Conservation (phyloP, 352 stramenopile genomes). For the Phytophthora meadii region DNA sequence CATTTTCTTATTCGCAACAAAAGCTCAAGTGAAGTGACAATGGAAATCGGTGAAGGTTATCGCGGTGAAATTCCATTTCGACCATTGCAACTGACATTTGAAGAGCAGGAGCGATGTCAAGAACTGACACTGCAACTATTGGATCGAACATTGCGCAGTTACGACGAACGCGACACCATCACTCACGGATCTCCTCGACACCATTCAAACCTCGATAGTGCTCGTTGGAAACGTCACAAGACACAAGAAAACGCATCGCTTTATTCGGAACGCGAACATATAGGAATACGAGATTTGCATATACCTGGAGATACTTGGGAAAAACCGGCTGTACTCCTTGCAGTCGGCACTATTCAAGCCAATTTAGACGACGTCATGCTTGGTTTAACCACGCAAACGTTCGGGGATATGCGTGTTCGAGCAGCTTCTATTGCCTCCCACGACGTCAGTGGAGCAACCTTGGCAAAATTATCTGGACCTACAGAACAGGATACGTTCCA, state of each 20-base stretch:
- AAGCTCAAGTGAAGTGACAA: too few relatives aligned
- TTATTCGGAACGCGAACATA: conserved; percentile 37
- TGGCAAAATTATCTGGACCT: conserved; percentile 42
- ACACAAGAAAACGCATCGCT: conserved; percentile 39
- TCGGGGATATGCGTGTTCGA: conserved; percentile 34
- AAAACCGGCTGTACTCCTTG: conserved; percentile 39
- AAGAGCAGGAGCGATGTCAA: conserved; percentile 46
- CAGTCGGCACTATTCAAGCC: conserved; percentile 39
- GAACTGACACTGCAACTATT: conserved; percentile 45
- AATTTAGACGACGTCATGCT: conserved; percentile 57
- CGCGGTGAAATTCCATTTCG: conserved; percentile 30
- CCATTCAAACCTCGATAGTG: conserved; percentile 31
- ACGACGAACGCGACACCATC: too few relatives aligned
- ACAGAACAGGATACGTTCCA: conserved; percentile 41
- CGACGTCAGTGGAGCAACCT: conserved; percentile 40
- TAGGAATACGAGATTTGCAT: conserved; percentile 11
- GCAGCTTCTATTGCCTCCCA: conserved; percentile 45
- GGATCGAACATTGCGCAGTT: conserved; percentile 28
- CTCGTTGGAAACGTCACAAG: conserved; percentile 44
- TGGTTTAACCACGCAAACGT: conserved; percentile 35
- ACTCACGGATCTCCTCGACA: conserved; percentile 20
- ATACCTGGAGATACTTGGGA: conserved; percentile 20
- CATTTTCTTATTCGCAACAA: too few relatives aligned
- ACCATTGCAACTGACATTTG: conserved; percentile 36
- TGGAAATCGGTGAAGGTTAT: not conserved